Conservation (phyloP, 139 green algal species). For the Nannochloris sp. region DNA sequence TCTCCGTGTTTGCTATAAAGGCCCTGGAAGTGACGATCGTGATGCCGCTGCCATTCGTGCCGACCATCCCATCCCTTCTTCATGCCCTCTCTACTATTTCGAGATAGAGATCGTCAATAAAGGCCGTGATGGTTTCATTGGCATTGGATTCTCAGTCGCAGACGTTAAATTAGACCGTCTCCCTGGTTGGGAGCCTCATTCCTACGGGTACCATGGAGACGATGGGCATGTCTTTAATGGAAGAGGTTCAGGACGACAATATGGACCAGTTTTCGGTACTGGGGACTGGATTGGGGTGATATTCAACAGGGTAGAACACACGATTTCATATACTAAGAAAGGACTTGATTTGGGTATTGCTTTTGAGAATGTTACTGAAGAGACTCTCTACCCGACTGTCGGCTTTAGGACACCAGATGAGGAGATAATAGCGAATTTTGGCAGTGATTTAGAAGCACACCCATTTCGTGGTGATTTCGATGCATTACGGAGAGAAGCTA, state of each 20-base stretch:
- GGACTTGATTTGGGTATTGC: slow-evolving; percentile 56
- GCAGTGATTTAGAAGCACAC: slow-evolving; percentile 15
- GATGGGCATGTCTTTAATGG: slow-evolving; percentile 63
- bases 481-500: slow-evolving; percentile 11
- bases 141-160: slow-evolving; percentile 56
- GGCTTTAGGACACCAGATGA: slow-evolving; percentile 63
- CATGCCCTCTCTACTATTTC: slow-evolving; percentile 69
- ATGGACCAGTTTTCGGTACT: slow-evolving; percentile 48
- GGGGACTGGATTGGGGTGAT: slow-evolving; percentile 50
- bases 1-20: slow-evolving; percentile 38
- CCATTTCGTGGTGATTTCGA: slow-evolving; percentile 34
- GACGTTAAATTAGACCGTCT: slow-evolving; percentile 60
- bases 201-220: slow-evolving; percentile 78
- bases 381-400: slow-evolving; percentile 63
- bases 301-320: slow-evolving; percentile 41
- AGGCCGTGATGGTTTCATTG: slow-evolving; percentile 61
- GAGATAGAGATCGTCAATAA: slow-evolving; percentile 59
- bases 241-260: slow-evolving; percentile 37
- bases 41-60: slow-evolving; percentile 65
- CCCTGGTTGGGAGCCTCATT: slow-evolving; percentile 75
- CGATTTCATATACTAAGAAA: slow-evolving; percentile 59
- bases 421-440: slow-evolving; percentile 60
- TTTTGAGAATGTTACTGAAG: slow-evolving; percentile 51
- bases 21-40: slow-evolving; percentile 51
- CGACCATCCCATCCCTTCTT: slow-evolving; percentile 51